These are phyloP conservation scores for Gynochthodes officinalis DNA, from an alignment of 257 asterid genomes.

Conservation along the genomic window DNA sequence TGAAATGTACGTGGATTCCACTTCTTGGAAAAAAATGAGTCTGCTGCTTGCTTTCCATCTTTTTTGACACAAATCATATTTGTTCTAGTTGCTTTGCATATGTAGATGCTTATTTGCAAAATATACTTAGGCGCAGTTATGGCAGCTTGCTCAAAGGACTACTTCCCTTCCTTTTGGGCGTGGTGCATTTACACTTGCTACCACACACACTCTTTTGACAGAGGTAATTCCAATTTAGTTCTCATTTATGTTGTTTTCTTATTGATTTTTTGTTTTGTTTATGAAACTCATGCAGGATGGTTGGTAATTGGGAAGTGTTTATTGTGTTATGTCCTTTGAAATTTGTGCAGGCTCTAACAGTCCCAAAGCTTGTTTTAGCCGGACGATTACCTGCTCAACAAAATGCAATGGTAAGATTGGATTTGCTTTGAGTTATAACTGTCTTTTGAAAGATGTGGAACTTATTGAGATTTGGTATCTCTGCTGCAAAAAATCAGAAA, in stretches of 20 bases:
- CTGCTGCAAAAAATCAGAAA: neutral
- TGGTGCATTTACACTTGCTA: slow-evolving; percentile 96
- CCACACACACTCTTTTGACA: slow-evolving; percentile 82
- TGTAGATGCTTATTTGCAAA: neutral
- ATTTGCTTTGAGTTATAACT: neutral
- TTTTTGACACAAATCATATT: neutral
- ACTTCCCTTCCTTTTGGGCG: slow-evolving; percentile 98
- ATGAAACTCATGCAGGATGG: slow-evolving; percentile 11
- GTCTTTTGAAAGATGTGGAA: neutral
- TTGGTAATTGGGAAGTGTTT: neutral
- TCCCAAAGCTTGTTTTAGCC: slow-evolving; percentile 96
- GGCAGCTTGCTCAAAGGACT: slow-evolving; percentile 99
- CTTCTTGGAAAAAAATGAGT: neutral
- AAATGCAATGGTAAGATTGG: slow-evolving; percentile 72
- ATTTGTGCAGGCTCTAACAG: slow-evolving; percentile 74
- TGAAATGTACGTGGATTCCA: neutral
- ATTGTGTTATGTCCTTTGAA: slow-evolving; percentile 5
- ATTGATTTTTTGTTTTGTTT: slow-evolving; percentile 7
- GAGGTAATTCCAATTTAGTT: slow-evolving; percentile 52
- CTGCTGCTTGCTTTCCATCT: neutral
- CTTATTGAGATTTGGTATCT: neutral
- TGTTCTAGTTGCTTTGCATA: neutral
- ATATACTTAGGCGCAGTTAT: slow-evolving; percentile 68
- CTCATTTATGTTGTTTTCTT: slow-evolving; percentile 7
- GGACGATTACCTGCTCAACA: slow-evolving; percentile 98